Evolutionary conservation across 192 early-diverging fungal species (phyloP), one percentile per base, ranked within the genome.

Genomic region (Rhizoclosmatium sp.): DNA sequence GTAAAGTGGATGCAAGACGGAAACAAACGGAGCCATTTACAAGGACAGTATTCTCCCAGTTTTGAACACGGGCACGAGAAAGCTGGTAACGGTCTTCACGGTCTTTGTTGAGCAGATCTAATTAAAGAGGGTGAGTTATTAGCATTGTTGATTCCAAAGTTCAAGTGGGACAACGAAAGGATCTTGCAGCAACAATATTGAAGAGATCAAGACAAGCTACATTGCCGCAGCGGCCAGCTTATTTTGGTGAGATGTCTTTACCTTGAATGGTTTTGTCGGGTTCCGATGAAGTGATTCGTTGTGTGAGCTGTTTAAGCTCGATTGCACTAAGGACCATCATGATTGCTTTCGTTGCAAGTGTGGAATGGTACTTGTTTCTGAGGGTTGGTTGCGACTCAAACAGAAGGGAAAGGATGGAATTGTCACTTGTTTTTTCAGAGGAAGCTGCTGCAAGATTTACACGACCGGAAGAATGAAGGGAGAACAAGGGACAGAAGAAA

Each of bases 31-130:
- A 68, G 66, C 66, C 5, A 46, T 10, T 41, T 23, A 68, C 66
- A 23, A 78, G 71, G 46, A 85, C 74, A 1, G 86, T 87, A 64
- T 85, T 80, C 47, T 81, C 60, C 86, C 86, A 87, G 66, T 78
- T 75, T 23, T 47, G 41, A 2, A 84, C 76, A 9, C 86, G 80
- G 14, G 21, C 62, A 21, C 81, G 61, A 56, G 82, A 84, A 1
- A 84, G 77, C 31, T 44, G 23, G 54, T 79, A 58, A n/a, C 82
- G 80, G 4, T 75, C 64, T 16, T 82, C 67, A 4, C 83, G 78
- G 78, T 87, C 58, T 41, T 45, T 47, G 59, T 31, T 41, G 45
- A 68, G 66, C 66, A 68, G 4, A 16, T 23, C 66, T 68, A 21
- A 19, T 19, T 68, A 12, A 14, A n/a, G 10, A 10, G 40, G 31